Evolutionary conservation across 768 basidiomycete species (phyloP).

Genomic region (Sistotremastrum niveocremeum): DNA sequence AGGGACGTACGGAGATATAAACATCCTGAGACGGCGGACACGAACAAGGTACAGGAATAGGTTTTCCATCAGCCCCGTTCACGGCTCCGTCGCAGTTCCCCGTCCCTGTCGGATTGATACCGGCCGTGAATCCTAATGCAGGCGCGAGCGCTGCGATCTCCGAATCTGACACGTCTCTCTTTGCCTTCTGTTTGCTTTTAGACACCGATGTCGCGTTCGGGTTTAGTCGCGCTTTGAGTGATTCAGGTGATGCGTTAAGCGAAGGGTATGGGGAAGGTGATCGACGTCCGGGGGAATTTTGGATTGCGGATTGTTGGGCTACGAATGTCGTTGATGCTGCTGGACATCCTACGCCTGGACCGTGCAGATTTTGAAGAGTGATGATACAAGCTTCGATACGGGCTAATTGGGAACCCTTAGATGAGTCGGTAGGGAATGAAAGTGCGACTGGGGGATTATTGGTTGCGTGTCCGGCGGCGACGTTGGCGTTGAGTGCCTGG

Average conservation of each 20-base stretch:
- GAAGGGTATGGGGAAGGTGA: too few species aligned
- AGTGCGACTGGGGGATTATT: conserved; percentile 14
- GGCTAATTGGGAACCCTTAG: conserved; percentile 7
- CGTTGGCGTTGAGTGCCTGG: conserved; percentile 11
- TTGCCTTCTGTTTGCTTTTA: too few species aligned
- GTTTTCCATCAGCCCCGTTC: conserved; percentile 7
- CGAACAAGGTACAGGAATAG: conserved; percentile 11
- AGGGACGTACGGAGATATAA: conserved; percentile 34
- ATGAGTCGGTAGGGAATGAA: conserved; percentile 13
- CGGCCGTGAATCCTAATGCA: conserved; percentile 12
- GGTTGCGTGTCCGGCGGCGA: conserved; percentile 14
- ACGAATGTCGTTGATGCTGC: conserved; percentile 11
- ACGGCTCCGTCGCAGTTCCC: conserved; percentile 16
- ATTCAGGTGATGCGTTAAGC: too few species aligned
- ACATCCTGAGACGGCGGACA: conserved; percentile 30
- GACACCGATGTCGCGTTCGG: too few species aligned
- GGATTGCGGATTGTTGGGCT: conserved; percentile 5
- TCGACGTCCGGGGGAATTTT: not conserved
- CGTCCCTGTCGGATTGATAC: conserved; percentile 15
- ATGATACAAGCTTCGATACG: conserved; percentile 13
- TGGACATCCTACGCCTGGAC: conserved; percentile 14
- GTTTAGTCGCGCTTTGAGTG: too few species aligned
- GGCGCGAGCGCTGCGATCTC: conserved; percentile 12
- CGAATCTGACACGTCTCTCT: not conserved
- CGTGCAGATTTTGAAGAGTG: conserved; percentile 17